Evolutionary conservation across 2,329 filamentous ascomycete species (phyloP).

Genomic region (Paradendryphiella salina): DNA sequence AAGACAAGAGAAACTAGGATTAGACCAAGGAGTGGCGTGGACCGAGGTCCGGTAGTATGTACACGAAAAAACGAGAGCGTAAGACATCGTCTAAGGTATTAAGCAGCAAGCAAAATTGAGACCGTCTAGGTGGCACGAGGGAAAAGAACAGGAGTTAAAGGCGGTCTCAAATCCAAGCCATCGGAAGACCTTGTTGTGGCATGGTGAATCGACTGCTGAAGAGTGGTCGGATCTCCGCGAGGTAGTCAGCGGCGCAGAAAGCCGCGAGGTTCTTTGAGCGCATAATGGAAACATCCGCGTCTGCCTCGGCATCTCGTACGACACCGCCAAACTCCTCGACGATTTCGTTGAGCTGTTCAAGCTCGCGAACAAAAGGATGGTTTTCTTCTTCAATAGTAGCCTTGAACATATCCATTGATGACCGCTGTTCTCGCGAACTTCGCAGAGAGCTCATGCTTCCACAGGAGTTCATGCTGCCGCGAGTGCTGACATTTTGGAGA

Average conservation of each 20-base stretch:
- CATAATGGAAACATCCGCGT: conserved; percentile 75
- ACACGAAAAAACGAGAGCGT: conserved; percentile 20
- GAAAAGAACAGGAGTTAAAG: not conserved
- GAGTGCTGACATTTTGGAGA: conserved; percentile 48
- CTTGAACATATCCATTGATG: conserved; percentile 50
- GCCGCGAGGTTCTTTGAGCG: conserved; percentile 69
- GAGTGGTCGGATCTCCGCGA: conserved; percentile 74
- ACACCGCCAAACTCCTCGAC: conserved; percentile 77
- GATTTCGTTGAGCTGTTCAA: conserved; percentile 89
- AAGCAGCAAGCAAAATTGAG: conserved; percentile 9
- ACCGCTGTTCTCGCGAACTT: conserved; percentile 60
- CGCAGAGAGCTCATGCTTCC: conserved; percentile 57
- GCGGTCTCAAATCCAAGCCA: conserved; percentile 43
- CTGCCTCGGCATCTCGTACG: conserved; percentile 64
- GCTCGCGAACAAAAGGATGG: conserved; percentile 85
- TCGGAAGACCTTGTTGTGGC: conserved; percentile 25
- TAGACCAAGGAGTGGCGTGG: conserved; percentile 23
- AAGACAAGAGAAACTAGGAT: conserved; percentile 19
- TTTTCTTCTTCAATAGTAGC: conserved; percentile 45
- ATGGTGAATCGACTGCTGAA: conserved; percentile 31
- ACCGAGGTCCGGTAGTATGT: conserved; percentile 19
- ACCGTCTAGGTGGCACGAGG: conserved; percentile 2
- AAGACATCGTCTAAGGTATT: conserved; percentile 19
- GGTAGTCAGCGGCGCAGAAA: conserved; percentile 80
- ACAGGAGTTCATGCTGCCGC: conserved; percentile 30